These are phyloP conservation scores for Megacollybia marginata DNA, from an alignment of 768 basidiomycete species.

Conservation along the genomic window DNA sequence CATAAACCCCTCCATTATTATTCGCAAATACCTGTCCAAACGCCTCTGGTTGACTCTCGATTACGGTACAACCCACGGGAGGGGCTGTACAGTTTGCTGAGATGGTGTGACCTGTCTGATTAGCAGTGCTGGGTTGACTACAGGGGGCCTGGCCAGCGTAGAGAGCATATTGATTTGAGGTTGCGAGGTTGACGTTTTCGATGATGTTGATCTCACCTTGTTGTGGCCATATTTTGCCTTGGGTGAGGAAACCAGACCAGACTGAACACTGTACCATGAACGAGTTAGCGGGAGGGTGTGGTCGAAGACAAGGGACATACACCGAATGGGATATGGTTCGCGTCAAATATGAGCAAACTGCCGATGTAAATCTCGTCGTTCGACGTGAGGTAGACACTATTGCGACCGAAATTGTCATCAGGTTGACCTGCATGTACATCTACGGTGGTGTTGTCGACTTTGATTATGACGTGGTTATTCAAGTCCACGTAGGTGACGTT, in stretches of 20 bases:
- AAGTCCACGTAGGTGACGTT: no score
- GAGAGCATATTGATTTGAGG: conserved; percentile 1
- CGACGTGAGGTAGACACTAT: conserved; percentile 9
- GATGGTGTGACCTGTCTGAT: no score
- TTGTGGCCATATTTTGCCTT: conserved; percentile 5
- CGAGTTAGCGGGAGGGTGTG: neutral
- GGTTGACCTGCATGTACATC: neutral
- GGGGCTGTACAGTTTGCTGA: no score
- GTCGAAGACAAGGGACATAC: neutral
- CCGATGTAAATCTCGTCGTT: conserved; percentile 7
- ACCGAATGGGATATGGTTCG: conserved; percentile 12
- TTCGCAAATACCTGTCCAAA: no score
- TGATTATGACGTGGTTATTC: no score
- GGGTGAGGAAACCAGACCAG: conserved; percentile 2
- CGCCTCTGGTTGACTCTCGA: no score
- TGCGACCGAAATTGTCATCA: conserved; percentile 8
- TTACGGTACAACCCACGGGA: no score
- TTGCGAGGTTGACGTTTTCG: conserved; percentile 5
- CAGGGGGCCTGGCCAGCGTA: neutral
- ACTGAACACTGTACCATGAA: neutral
- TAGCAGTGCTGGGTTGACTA: no score
- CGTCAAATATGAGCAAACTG: conserved; percentile 11
- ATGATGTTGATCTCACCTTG: conserved; percentile 7
- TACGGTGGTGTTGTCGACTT: conserved; percentile 10
- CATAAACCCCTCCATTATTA: no score